Evolutionary conservation across 176 grass and related monocot genomes (phyloP).

Genomic region (Triticum dicoccoides): DNA sequence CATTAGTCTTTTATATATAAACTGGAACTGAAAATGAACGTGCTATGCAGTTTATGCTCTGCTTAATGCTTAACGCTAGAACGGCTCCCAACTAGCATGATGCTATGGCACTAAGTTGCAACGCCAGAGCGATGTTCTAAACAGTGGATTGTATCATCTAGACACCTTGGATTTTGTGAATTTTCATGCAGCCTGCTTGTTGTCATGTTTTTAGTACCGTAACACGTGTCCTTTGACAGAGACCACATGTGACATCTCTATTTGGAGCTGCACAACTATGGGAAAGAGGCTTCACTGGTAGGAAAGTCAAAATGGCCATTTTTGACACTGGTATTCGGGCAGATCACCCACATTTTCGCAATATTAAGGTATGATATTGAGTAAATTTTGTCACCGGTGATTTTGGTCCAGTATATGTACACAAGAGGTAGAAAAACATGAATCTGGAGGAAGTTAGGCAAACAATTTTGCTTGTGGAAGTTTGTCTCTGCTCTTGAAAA

Average conservation of each 20-base stretch:
- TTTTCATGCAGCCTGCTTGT: not conserved
- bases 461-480: not conserved
- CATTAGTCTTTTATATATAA: not conserved
- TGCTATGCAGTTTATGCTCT: not conserved
- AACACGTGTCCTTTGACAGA: slow-evolving; percentile 50
- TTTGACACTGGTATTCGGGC: slow-evolving; percentile 98
- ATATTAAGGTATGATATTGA: slow-evolving; percentile 82
- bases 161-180: not conserved
- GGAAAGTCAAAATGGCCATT: slow-evolving; percentile 97
- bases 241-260: slow-evolving; percentile 90
- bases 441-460: not conserved
- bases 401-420: not conserved
- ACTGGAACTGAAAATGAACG: not conserved
- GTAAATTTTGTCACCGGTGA: not conserved
- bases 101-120: not conserved
- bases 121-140: not conserved
- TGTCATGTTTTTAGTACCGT: slow-evolving; percentile 19
- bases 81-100: not conserved
- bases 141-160: not conserved
- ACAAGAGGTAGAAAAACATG: not conserved
- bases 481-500: not conserved
- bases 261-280: slow-evolving; percentile 85
- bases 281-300: slow-evolving; percentile 80
- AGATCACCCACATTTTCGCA: slow-evolving; percentile 91
- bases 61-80: not conserved